Evolutionary conservation across 1,139 yeast genomes (phyloP).

Genomic region (Lodderomyces jiufengensis): DNA sequence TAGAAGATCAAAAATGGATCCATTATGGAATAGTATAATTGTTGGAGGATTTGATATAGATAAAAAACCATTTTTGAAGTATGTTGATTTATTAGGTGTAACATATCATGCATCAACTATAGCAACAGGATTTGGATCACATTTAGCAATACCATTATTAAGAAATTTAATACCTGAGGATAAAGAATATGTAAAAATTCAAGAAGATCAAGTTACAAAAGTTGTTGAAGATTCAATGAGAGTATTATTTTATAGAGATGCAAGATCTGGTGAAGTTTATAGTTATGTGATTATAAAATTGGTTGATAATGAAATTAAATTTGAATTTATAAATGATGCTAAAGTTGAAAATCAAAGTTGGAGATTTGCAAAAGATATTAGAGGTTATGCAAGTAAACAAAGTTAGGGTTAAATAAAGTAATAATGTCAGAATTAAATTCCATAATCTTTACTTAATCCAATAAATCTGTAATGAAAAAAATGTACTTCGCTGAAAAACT

Average conservation of each 20-base stretch:
- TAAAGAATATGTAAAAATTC: conserved; percentile 64
- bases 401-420: too few relatives aligned
- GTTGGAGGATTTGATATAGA: conserved; percentile 86
- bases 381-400: conserved; percentile 79
- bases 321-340: conserved; percentile 63
- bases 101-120: conserved; percentile 83
- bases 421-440: too few relatives aligned
- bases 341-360: conserved; percentile 77
- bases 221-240: conserved; percentile 85
- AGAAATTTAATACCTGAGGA: conserved; percentile 82
- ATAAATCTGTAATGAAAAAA: too few relatives aligned
- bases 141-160: conserved; percentile 87
- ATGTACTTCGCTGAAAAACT: too few relatives aligned
- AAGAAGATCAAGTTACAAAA: conserved; percentile 71
- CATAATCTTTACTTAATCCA: too few relatives aligned
- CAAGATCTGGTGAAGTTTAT: conserved; percentile 85
- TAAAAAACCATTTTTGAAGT: conserved; percentile 65
- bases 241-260: conserved; percentile 93
- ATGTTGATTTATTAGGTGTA: conserved; percentile 89
- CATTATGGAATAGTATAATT: conserved; percentile 90
- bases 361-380: conserved; percentile 85
- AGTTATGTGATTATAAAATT: conserved; percentile 74
- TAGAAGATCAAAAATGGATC: conserved; percentile 90
- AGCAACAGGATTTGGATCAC: conserved; percentile 97
- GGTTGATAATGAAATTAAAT: conserved; percentile 30